Conservation (phyloP, 495 filamentous ascomycete species). For the Schizothecium vesticola region DNA sequence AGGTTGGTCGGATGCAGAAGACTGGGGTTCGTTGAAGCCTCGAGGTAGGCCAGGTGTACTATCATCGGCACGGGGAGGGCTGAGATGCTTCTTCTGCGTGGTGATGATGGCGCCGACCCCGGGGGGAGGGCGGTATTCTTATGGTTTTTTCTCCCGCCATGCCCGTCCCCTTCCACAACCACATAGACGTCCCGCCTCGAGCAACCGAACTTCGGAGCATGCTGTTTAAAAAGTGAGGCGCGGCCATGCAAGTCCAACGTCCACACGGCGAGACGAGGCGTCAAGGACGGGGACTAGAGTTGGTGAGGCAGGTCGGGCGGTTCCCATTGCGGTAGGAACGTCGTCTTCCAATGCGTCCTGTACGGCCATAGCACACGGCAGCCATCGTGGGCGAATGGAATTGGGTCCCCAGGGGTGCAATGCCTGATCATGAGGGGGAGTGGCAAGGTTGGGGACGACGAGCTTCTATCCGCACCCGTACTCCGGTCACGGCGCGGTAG, state of each 20-base stretch:
- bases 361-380: not conserved
- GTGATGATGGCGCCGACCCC: not conserved
- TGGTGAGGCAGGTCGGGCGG: not conserved
- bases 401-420: not conserved
- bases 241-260: not conserved
- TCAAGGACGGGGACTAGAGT: not conserved
- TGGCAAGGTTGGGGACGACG: not conserved
- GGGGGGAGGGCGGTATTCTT: not conserved
- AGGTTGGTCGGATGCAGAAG: not conserved
- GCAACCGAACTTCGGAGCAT: not conserved
- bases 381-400: not conserved
- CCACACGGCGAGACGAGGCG: not conserved
- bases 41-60: constrained; percentile 7
- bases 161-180: not conserved
- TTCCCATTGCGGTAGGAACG: not conserved
- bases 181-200: not conserved
- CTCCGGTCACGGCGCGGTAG: not conserved
- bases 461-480: not conserved
- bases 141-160: not conserved
- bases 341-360: not conserved
- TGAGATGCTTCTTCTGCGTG: not conserved
- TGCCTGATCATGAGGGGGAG: not conserved
- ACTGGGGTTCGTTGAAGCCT: not conserved
- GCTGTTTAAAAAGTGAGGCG: not conserved
- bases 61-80: constrained; percentile 10